phyloP scores from a whole-genome alignment of 2,329 filamentous ascomycete species.

The Decorospora gaudefroyi region DNA sequence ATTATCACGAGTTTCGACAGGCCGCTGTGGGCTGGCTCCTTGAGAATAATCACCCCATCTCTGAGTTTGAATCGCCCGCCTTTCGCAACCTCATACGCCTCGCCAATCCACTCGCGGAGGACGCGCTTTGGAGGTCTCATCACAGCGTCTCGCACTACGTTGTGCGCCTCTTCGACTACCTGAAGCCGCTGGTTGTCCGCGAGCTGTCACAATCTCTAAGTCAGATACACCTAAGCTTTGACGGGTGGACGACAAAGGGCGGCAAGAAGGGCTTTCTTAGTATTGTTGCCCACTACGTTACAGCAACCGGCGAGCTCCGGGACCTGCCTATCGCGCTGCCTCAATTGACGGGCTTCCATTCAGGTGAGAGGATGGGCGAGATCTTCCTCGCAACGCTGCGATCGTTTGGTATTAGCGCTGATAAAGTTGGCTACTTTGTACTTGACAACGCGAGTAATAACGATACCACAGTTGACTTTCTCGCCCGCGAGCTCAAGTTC shows the following conservation, averaged over 20 bases:
- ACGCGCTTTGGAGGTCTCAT: too few relatives aligned
- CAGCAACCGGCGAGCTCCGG: background rate
- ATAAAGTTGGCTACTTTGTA: constrained; percentile 12
- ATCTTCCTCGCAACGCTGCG: background rate
- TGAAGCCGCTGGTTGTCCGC: too few relatives aligned
- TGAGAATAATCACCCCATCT: background rate
- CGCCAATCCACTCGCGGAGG: background rate
- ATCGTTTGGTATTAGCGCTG: constrained; percentile 1
- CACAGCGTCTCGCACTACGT: too few relatives aligned
- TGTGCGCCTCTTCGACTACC: too few relatives aligned
- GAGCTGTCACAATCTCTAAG: too few relatives aligned
- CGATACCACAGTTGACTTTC: background rate
- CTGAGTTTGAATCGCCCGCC: background rate
- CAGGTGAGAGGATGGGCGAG: background rate
- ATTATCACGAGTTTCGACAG: background rate
- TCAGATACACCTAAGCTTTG: too few relatives aligned
- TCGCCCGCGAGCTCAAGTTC: constrained; percentile 5
- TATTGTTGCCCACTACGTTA: constrained; percentile 12
- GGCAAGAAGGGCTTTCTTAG: constrained; percentile 12
- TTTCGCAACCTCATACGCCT: background rate
- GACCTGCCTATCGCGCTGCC: constrained; percentile 7
- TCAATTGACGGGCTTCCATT: background rate
- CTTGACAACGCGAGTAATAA: constrained; percentile 11
- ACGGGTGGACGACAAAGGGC: constrained; percentile 10
- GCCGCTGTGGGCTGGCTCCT: background rate